phyloP scores from a whole-genome alignment of 805 yeast genomes.

The Starmerella cellae region DNA sequence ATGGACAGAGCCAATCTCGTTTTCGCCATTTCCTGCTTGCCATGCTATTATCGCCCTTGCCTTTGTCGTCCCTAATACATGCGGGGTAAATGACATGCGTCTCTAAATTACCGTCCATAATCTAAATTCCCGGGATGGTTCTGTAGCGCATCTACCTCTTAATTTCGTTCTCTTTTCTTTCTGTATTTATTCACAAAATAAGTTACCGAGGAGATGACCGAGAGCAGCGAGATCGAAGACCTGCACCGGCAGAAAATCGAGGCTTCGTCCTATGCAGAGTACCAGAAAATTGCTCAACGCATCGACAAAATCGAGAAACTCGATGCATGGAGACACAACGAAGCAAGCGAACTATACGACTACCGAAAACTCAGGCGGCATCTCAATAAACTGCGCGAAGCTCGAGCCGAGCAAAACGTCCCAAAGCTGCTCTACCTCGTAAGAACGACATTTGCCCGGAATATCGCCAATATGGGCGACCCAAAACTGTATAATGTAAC shows the following conservation, averaged over 20 bases:
- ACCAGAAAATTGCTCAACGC: conserved; percentile 51
- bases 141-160: no score
- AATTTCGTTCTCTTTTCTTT: no score
- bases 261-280: conserved; percentile 33
- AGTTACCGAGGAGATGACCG: no score
- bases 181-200: no score
- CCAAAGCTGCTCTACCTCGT: conserved; percentile 54
- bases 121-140: no score
- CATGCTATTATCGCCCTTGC: no score
- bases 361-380: conserved; percentile 43
- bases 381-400: conserved; percentile 43
- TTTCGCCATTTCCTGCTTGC: no score
- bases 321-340: conserved; percentile 55
- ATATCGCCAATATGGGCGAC: conserved; percentile 78
- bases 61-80: no score
- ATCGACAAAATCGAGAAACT: conserved; percentile 55
- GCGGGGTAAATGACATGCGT: no score
- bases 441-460: conserved; percentile 73
- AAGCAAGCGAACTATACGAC: conserved; percentile 59
- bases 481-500: conserved; percentile 62
- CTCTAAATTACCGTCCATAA: no score
- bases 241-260: background rate
- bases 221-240: no score
- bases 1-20: no score
- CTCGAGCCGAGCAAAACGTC: conserved; percentile 47